Base-by-base conservation (phyloP, 2,329 filamentous ascomycete species). In the Clonostachys rhizophaga region DNA sequence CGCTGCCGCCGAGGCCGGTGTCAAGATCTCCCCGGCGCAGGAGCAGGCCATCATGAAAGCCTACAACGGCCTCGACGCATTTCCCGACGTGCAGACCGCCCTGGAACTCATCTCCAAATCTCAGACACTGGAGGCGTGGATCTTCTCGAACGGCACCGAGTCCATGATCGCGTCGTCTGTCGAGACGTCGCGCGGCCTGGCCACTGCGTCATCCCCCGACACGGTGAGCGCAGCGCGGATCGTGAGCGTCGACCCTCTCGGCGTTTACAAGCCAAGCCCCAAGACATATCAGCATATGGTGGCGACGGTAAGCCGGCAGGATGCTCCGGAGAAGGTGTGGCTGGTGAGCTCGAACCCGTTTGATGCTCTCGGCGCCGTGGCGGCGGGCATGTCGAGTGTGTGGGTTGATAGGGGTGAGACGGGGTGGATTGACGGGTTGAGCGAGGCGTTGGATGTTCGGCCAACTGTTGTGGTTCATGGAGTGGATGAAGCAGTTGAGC, bases 341-440 rank as follows among this genome's bases (percentile, higher is more conserved):
- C 63, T 91, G 8, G 74, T 91, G 6, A 86, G 78, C 53, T 79
- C 80, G 2, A 91, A 91, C 58, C 82, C 87, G 3, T 91, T 91
- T 59, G 87, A 91, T 59, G 68, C 86, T 14, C 75, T 83, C 1
- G 87, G 87, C 0, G 83, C 86, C 1, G 73, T 72, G 50, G 71
- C 71, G 2, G 71, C 75, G 6, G 86, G 86, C 0, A 67, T 89
- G 66, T 74, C 76, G 55, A 77, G 81, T 20, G 80, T 75, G 12
- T 90, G 84, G 81, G 76, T 91, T 6, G 84, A 89, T 65, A 69
- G 86, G 24, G 63, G 59, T 13, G 76, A 78, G 0, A 70, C 63
- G 9, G 84, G 84, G 4, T 90, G 86, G 86, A 68, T 74, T 50
- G 87, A 91, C 66, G 66, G 64, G 10, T 64, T 87, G 42, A 74